Evolutionary conservation across 352 stramenopile genomes (phyloP), one percentile per base, ranked within the genome.

Genomic region (Phytophthora pisi): DNA sequence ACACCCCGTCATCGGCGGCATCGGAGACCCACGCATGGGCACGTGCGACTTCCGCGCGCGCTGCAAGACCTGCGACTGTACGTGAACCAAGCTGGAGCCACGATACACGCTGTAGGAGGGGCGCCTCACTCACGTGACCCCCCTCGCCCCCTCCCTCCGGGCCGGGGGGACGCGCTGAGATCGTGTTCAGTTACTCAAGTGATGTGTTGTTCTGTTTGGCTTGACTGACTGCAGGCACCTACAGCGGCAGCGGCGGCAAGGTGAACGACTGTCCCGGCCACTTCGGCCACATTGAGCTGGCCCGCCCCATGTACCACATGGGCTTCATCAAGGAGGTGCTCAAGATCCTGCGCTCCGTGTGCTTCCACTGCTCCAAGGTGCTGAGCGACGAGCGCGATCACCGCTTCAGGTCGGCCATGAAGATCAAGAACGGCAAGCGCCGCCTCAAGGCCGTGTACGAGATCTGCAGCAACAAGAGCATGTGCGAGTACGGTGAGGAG

Each of bases 281-380:
- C 77, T 99, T 99, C 81, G 98, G 98, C 38, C 98, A 99, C 84
- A 98, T 99, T 73, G 96, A 99, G 69, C 77, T 99, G 34, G 96
- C 97, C 47, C 73, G 91, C 11, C 96, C 97, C 45, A 98, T 99
- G 74, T 99, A 98, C 77, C 97, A 99, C 79, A 84, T 98, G 69
- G 97, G 97, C 9, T 99, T 99, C 71, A 93, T 99, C 63, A 97
- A 99, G 70, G 85, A 98, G 36, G 94, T 97, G 34, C 75, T 98
- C 18, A 98, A 98, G 82, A 91, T 97, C 45, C 70, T 98, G 58
- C 85, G 89, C 6, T 97, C 91, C 36, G 96, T 99, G 28, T 99
- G 98, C 75, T 99, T 98, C 78, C 91, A 99, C 76, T 99, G 97
- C 79, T 97, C 89, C 51, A 95, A 98, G 53, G 86, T 99, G 59